Evolutionary conservation across 495 filamentous ascomycete species (phyloP), one percentile per base, ranked within the genome.

Genomic region (Tuber microsphaerosporum): DNA sequence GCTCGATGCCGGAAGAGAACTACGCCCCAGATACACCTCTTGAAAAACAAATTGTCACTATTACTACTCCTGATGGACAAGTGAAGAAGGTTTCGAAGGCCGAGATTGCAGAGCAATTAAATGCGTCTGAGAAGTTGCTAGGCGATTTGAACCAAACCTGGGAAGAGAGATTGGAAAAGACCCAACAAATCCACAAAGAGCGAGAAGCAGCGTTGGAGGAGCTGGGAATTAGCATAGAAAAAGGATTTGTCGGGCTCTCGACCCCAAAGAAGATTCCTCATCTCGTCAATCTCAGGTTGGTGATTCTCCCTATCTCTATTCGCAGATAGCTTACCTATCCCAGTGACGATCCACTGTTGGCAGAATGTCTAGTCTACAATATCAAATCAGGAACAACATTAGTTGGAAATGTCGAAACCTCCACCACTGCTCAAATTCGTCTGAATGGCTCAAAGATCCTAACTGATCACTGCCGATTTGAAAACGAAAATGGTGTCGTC

Each of bases 231-330:
- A 97, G 93, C 83, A 99, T 99, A 77, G 95, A 98, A 83, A 99
- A 98, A 83, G 95, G 96, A 20, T 97, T 97, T 82, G 90, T 99
- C 74, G 95, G 95, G 43, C 85, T 99, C 69, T 94, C 93, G 65
- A 98, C 94, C 17, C 95, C 95, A 1, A 99, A 97, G 85, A 97
- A 95, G 85, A 98, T 97, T 92, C 95, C 95, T 8, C 95, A 99
- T 89, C 86, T 99, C 83, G 95, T 99, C 85, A 99, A 99, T 82
- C 85, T 99, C 31, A 97, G 93, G 78, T 81, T 81, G n/a, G 56
- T 65, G 56, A 68, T 74, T 44, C 42, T 71, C 77, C 69, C 31
- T 56, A 68, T 48, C 42, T 48, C 45, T n/a, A 72, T 71, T 12
- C 7, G 41, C 70, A 51, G 68, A 74, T 61, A 45, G 26, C 74